These are phyloP conservation scores for Hortiboletus rubellus DNA, from an alignment of 1,284 basidiomycete species.

Conservation along the genomic window DNA sequence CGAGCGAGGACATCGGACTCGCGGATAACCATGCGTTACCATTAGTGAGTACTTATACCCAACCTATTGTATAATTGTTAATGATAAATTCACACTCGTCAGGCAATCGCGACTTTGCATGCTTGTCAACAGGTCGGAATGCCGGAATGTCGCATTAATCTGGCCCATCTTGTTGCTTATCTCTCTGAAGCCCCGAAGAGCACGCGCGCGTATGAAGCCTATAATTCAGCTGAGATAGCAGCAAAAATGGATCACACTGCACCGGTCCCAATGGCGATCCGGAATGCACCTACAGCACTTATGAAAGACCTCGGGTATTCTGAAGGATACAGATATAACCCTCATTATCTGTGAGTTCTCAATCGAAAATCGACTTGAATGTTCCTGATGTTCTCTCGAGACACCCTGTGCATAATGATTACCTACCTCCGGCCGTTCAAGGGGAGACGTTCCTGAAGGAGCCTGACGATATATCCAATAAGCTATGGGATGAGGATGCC, in stretches of 20 bases:
- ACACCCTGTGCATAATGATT: constrained; percentile 74
- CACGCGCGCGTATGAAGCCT: constrained; percentile 77
- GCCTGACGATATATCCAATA: constrained; percentile 53
- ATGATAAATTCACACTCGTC: constrained; percentile 1
- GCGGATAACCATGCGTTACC: constrained; percentile 73
- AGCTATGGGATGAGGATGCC: constrained; percentile 73
- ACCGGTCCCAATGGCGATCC: constrained; percentile 74
- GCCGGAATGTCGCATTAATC: constrained; percentile 78
- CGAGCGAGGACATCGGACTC: constrained; percentile 85
- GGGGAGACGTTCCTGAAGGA: constrained; percentile 52
- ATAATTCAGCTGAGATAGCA: constrained; percentile 67
- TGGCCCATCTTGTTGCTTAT: constrained; percentile 81
- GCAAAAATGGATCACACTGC: constrained; percentile 54
- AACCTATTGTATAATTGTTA: neutral
- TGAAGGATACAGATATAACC: constrained; percentile 77
- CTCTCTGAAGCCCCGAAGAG: constrained; percentile 84
- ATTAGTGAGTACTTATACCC: constrained; percentile 46
- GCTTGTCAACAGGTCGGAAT: constrained; percentile 85
- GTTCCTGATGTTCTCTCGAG: constrained; percentile 34
- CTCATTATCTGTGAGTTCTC: constrained; percentile 62
- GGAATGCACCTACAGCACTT: constrained; percentile 85
- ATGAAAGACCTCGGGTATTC: constrained; percentile 84
- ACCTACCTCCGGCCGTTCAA: constrained; percentile 49
- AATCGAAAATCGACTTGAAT: neutral
- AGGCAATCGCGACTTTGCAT: constrained; percentile 78